These are phyloP conservation scores for Macrolepiota fuliginosa DNA, from an alignment of 768 basidiomycete species.

Conservation along the genomic window DNA sequence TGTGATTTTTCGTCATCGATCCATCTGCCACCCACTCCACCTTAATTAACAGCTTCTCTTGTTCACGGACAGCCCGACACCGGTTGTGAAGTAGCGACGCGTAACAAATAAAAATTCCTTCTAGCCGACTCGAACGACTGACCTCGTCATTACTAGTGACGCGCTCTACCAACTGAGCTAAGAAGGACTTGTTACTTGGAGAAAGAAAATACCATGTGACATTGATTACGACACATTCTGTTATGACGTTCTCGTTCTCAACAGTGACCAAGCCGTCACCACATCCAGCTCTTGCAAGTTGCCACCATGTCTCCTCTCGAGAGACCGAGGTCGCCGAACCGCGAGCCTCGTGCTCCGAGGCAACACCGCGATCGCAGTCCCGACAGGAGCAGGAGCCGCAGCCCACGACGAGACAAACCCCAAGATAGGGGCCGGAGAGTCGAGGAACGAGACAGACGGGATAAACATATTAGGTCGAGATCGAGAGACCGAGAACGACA, in stretches of 20 bases:
- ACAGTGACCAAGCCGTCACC: not conserved
- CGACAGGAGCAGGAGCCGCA: slow-evolving; percentile 1
- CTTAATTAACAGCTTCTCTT: not conserved
- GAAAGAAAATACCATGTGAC: not conserved
- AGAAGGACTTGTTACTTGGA: slow-evolving; percentile 30
- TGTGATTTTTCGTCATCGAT: not conserved
- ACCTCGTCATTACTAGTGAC: slow-evolving; percentile 48
- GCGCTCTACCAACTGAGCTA: slow-evolving; percentile 59
- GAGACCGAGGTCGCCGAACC: not conserved
- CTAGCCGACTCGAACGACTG: slow-evolving; percentile 36
- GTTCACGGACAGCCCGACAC: not conserved
- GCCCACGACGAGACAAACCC: slow-evolving; percentile 1
- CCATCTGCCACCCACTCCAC: not conserved
- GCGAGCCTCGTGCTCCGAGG: not conserved
- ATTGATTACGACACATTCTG: no score
- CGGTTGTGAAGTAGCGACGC: not conserved
- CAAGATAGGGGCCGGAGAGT: slow-evolving; percentile 8
- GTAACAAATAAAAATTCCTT: slow-evolving; percentile 22
- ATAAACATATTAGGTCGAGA: slow-evolving; percentile 19
- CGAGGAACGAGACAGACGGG: slow-evolving; percentile 16
- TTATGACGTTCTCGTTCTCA: no score
- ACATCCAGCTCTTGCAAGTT: not conserved
- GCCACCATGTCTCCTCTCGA: not conserved
- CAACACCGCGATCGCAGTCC: slow-evolving; percentile 13
- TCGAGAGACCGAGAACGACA: slow-evolving; percentile 19